Evolutionary conservation across 1,284 basidiomycete genomes (phyloP), one percentile per base, ranked within the genome.

Genomic region (Apiotrichum laibachii): DNA sequence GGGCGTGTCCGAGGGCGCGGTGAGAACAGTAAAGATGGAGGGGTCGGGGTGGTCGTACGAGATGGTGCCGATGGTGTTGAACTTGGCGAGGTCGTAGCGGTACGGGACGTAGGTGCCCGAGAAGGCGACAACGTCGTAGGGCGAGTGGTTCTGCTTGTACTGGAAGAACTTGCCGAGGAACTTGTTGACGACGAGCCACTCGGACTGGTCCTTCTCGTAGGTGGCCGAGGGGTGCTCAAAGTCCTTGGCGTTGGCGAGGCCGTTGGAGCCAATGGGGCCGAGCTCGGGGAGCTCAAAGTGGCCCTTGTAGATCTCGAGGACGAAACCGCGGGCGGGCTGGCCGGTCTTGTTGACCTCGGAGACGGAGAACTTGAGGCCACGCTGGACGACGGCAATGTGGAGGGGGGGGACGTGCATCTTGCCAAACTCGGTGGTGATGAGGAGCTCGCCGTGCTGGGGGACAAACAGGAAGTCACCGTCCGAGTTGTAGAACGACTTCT

Each of bases 391-490:
- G 33, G 82, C 79, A 35, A 87, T 76, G 70, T 87, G 85, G 34
- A 85, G 85, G 16, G 85, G 83, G 11, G 83, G 72, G n/a, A 84
- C 85, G 83, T 86, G 84, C 55, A 87, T 57, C 82, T 81, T 83
- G 57, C 86, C 86, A 61, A 86, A 83, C 74, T 88, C 86, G 6
- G 86, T 88, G 72, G 85, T 85, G 53, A 88, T 82, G 69, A 87
- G 84, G 61, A 88, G 72, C 31, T 85, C 80, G 12, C 86, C 86
- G 66, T 83, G 81, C 70, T 86, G 83, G 21, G 86, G 86, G 9
- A 88, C 50, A 64, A 88, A 84, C 65, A 88, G 73, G 76, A 87
- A 82, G 73, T 88, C 86, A 5, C 86, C 86, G 66, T 88, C 86
- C 48, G 81, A 84, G 68, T 86, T 86, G 69, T 83, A 83, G 72